Base-by-base conservation (phyloP, 2,329 filamentous ascomycete species). In the Trichothecium roseum region DNA sequence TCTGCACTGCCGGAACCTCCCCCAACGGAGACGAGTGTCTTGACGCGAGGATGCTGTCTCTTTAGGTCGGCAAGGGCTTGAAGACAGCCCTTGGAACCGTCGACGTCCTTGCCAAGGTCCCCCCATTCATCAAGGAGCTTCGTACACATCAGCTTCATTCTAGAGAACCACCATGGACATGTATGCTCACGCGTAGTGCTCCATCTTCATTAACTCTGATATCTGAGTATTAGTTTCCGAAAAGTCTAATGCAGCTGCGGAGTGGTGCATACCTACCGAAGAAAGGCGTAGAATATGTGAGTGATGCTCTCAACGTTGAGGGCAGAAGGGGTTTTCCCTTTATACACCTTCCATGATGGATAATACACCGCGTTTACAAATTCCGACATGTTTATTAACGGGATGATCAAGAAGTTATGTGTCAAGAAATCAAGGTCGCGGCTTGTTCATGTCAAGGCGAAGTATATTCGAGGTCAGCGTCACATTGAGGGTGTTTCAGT, bases 231-330 rank as follows among this genome's bases (percentile, higher is more conserved):
- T 36, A 48, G 45, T 18, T 16, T 33, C 9, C 15, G 17, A 31
- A 18, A 10, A n/a, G 12, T 18, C 13, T 13, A 15, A 4, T 9
- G 6, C 13, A 7, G 14, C 24, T 33, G 20, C 7, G 26, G 33
- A 17, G n/a, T n/a, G n/a, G n/a, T 3, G 14, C 14, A 7, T 18
- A 37, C 50, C 40, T 43, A 60, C 59, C 59, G 71, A 39, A 74
- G 69, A 63, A 80, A 81, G 16, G 77, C 72, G 46, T 81, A 81
- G 46, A 78, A 76, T 7, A 79, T 60, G 47, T 81, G 76, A 6
- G 76, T 78, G 38, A 79, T 66, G 37, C 66, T 66, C 28, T 66
- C 60, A 42, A 72, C 54, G 36, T 71, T 67, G 36, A 81, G 50
- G 5, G 64, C 68, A 0, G 72, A 74, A 0, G 77, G 77, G n/a